Evolutionary conservation across 495 filamentous ascomycete genomes (phyloP), one percentile per base, ranked within the genome.

Genomic region (Massariosphaeria phaeospora): DNA sequence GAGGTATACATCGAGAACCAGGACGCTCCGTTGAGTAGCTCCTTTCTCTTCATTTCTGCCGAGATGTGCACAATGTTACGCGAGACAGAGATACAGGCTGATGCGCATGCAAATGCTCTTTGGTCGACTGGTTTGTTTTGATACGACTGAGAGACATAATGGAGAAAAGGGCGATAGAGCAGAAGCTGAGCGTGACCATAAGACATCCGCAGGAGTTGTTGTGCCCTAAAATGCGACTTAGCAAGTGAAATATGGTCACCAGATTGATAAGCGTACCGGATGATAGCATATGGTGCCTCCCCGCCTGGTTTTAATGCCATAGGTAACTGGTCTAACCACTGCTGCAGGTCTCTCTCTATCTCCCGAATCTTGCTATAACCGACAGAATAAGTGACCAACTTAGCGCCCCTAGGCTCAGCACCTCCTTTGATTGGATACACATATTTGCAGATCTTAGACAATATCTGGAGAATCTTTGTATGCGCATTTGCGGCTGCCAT

Each of bases 1-100:
- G 89, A 87, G 2, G 93, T 95, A 61, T 96, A 97, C 72, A 96
- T 89, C 41, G 85, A 86, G 62, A 96, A 96, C 93, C 93, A 98
- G 71, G 91, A 95, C 0, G 90, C 87, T 0, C 93, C 93, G 61
- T 87, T 86, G 20, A 98, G 77, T 10, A 94, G 75, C 0, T 83
- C 84, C 58, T 83, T 78, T 63, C 83, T 85, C 55, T 91, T 88
- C 82, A 97, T 96, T 58, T 93, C 86, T 24, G 81, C 81, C 2
- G 86, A 88, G 52, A 95, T 93, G 67, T 95, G 91, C 29, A 97
- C 81, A 50, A 98, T 93, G 63, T 96, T 97, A 23, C 93, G 82
- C 17, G 90, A 90, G 1, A 96, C 88, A 61, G 83, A 88, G 47
- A 98, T 85, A 53, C 88, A 93, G 2, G 89, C 88, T n/a, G 89